Evolutionary conservation across 768 basidiomycete species (phyloP), one percentile per base, ranked within the genome.

Genomic region (Pholiota conissans): DNA sequence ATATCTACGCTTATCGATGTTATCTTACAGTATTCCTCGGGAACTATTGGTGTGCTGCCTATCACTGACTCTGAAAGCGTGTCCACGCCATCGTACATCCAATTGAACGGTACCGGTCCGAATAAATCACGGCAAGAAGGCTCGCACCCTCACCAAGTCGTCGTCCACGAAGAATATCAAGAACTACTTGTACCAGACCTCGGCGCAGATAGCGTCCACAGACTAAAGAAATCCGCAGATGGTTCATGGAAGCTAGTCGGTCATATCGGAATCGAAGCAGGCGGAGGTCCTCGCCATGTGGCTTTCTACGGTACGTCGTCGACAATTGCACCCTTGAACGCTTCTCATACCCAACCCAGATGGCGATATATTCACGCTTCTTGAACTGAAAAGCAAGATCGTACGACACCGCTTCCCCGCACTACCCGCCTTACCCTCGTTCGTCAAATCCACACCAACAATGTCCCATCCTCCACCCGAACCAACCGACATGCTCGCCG

Each of bases 121-220:
- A 79, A 90, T 66, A 64, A 67, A 5, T 79, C 80, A 18, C 80
- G 93, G 30, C 93, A 95, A 67, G 81, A 85, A 55, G 70, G 74
- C 5, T 79, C 91, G 3, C 93, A 95, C 66, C 89, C 90, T 0
- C 93, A 94, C 72, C 89, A 93, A 64, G 83, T 86, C 30, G 65
- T 79, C 56, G 64, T 85, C 13, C 78, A 82, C 37, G 69, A 78
- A 28, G 70, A 74, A 16, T 74, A 78, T 48, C 65, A 75, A 26
- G 88, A 90, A 61, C 71, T 93, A 11, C 77, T 92, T 42, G 77
- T 91, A 1, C 84, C 90, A 1, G 91, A 94, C 69, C 75, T 95
- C 5, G 92, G 92, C 3, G 78, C 82, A 2, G 93, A 94, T 67
- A 77, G 78, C 52, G 79, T 91, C 14, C 85, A 81, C 72, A 74